Evolutionary conservation across 495 filamentous ascomycete species (phyloP).

Genomic region (Pseudevernia furfuracea): DNA sequence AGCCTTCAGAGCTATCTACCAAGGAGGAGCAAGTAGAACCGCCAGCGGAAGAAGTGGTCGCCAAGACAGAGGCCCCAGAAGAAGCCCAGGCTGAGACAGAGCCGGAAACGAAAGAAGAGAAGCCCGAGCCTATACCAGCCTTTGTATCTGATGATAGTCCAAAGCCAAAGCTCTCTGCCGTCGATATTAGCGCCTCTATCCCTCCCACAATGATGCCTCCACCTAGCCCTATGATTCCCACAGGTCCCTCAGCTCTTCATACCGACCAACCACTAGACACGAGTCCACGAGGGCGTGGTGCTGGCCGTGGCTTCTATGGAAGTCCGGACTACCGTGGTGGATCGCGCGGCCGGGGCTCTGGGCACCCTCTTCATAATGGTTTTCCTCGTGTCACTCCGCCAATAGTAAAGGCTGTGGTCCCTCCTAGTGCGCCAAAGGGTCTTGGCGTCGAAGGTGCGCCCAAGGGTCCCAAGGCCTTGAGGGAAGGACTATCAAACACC

Average conservation of each 20-base stretch:
- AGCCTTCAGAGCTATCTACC: constrained; percentile 8
- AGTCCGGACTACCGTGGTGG: constrained; percentile 28
- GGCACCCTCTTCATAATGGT: constrained; percentile 19
- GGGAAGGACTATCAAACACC: constrained; percentile 74
- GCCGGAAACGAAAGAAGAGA: constrained; percentile 17
- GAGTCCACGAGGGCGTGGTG: constrained; percentile 18
- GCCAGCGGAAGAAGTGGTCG: constrained; percentile 8
- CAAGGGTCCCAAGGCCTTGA: constrained; percentile 87
- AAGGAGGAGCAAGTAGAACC: constrained; percentile 16
- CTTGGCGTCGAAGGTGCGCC: constrained; percentile 72
- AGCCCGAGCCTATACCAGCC: constrained; percentile 20
- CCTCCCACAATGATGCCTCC: constrained; percentile 25
- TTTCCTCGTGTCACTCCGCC: constrained; percentile 18
- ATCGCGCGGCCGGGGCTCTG: constrained; percentile 27
- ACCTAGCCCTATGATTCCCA: constrained; percentile 25
- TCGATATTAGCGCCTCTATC: not conserved
- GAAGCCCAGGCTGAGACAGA: constrained; percentile 20
- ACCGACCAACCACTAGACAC: constrained; percentile 17
- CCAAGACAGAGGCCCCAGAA: constrained; percentile 19
- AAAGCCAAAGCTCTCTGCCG: constrained; percentile 7
- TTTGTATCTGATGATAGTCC: constrained; percentile 16
- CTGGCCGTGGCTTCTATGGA: constrained; percentile 20
- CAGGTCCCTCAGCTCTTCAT: constrained; percentile 22
- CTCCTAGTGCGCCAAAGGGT: constrained; percentile 39
- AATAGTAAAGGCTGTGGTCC: constrained; percentile 23